These are phyloP conservation scores for Lepidium didymum DNA, from an alignment of 345 rosid species.

Conservation along the genomic window DNA sequence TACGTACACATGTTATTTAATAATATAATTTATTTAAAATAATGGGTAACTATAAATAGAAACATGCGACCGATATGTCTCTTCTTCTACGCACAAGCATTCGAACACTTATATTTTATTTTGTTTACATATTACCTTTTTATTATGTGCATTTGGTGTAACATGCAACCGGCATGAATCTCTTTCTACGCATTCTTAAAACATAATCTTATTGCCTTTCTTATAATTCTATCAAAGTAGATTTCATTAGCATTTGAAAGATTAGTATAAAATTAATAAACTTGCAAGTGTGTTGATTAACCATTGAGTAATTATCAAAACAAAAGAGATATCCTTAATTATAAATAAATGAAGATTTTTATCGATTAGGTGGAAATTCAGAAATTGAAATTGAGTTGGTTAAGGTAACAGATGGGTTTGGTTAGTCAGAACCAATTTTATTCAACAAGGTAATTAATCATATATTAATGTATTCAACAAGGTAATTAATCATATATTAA, in stretches of 20 bases:
- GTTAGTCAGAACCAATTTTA: too few species aligned
- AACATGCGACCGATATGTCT: not conserved
- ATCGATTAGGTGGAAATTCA: too few species aligned
- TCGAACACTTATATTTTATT: not conserved
- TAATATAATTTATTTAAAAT: not conserved
- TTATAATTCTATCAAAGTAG: not conserved
- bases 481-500: too few species aligned
- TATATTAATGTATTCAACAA: too few species aligned
- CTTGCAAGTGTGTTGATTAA: not conserved
- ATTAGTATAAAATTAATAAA: not conserved
- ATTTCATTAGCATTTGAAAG: not conserved
- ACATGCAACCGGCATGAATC: slow-evolving; percentile 3
- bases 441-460: too few species aligned
- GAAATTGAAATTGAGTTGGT: too few species aligned
- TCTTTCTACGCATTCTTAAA: not conserved
- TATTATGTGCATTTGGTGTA: not conserved
- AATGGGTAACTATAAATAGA: too few species aligned
- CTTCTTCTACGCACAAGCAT: not conserved
- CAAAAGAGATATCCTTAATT: not conserved
- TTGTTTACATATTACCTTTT: not conserved
- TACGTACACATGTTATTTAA: not conserved
- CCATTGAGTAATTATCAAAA: not conserved
- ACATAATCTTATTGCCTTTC: not conserved
- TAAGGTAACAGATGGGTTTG: too few species aligned
- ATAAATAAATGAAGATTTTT: not conserved